phyloP scores from a whole-genome alignment of 345 rosid species.

The Murraya paniculata region DNA sequence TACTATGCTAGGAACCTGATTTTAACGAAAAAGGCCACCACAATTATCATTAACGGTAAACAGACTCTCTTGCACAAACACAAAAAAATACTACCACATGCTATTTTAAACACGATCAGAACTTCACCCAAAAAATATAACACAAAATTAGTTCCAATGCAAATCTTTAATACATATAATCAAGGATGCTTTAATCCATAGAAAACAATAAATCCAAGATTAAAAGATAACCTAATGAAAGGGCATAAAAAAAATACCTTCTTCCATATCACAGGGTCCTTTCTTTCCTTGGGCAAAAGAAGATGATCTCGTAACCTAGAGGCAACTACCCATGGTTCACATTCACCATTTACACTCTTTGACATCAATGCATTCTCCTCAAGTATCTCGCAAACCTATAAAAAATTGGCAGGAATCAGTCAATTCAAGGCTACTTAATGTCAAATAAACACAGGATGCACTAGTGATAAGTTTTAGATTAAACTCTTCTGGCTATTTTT shows the following conservation, averaged over 20 bases:
- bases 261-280: slow-evolving; percentile 73
- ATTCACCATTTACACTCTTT: slow-evolving; percentile 41
- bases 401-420: slow-evolving; percentile 3
- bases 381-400: slow-evolving; percentile 77
- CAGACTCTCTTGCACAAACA: neutral
- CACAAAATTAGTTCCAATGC: neutral
- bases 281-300: slow-evolving; percentile 83
- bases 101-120: neutral
- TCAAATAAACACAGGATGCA: neutral
- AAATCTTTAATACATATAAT: neutral
- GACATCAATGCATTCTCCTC: slow-evolving; percentile 81
- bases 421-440: neutral
- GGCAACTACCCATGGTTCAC: slow-evolving; percentile 84
- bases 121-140: neutral
- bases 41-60: neutral
- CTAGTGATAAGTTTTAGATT: neutral
- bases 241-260: slow-evolving; percentile 41
- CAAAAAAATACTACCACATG: neutral
- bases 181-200: neutral
- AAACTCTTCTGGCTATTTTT: neutral
- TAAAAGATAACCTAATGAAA: slow-evolving; percentile 5
- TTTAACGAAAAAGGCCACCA: neutral
- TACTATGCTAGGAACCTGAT: neutral
- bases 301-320: slow-evolving; percentile 83
- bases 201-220: neutral